Base-by-base conservation (phyloP, 148 eudicot genomes). In the Camellia sinensis region DNA sequence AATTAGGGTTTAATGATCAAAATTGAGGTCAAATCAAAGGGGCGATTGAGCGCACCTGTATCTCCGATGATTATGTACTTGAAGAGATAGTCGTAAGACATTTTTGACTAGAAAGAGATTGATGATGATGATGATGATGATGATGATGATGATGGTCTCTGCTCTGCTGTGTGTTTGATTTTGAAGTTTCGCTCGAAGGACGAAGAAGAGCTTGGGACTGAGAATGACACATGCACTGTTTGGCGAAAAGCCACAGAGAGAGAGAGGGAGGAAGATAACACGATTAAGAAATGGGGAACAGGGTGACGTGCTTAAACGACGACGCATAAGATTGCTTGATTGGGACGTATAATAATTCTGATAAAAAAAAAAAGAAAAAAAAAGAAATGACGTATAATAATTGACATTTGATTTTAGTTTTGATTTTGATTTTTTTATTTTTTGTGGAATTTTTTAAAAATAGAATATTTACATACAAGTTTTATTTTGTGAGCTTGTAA, bases 31-130 rank as follows among this genome's bases (percentile, higher is more conserved):
- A 44, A 29, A 13, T 29, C 14, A 52, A 19, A 7, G 59, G 0
- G 4, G 7, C 1, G 48, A 17, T 12, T 15, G 37, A 0, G n/a
- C 9, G 41, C 60, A 89, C 95, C 95, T 77, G 95, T 92, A 70
- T 92, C 95, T 22, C 95, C 95, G 86, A 92, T 88, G 86, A 90
- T 88, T 70, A 92, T 92, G 86, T 88, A 92, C 86, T 92, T 92
- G 90, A 92, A 92, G 61, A 92, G 93, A 74, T 92, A 92, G 67
- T 90, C 95, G 84, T 88, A 87, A 22, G 95, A 90, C 95, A 92
- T 92, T 67, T 73, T 19, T 0, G 11, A 4, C 64, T 6, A 15
- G 63, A 45, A 7, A 13, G 75, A 73, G 12, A 7, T 19, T 6
- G 77, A 29, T 10, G 48, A 68, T 41, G 50, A 6, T 6, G 1